A percentile compares a stretch with the other conserved stretches of the same genome.
These are phyloP conservation scores for Serendipita sp. DNA, from an alignment of 768 basidiomycete species.

Conservation along the genomic window DNA sequence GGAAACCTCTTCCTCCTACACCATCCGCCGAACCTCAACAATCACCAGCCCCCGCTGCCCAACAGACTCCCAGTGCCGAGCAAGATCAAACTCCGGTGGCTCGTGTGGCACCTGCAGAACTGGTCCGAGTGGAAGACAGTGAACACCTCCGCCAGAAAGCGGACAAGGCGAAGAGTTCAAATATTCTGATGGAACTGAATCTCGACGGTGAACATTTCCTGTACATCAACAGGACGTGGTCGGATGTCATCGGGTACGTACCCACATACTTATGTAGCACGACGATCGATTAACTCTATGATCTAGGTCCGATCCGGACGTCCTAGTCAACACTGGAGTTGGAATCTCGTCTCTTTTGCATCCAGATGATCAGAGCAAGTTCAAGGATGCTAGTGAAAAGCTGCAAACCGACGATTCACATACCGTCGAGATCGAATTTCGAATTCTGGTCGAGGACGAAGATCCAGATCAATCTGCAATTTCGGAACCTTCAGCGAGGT, in stretches of 20 bases:
- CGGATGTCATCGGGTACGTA: slow-evolving; percentile 73
- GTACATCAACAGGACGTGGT: slow-evolving; percentile 95
- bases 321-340: slow-evolving; percentile 40
- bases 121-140: slow-evolving; percentile 54
- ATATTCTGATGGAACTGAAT: slow-evolving; percentile 88
- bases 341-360: slow-evolving; percentile 72
- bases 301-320: slow-evolving; percentile 64
- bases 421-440: slow-evolving; percentile 85
- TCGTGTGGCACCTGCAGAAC: slow-evolving; percentile 1
- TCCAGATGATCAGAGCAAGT: slow-evolving; percentile 63
- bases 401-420: slow-evolving; percentile 84
- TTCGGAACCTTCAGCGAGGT: slow-evolving; percentile 24
- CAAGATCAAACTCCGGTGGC: background rate
- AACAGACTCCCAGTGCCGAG: background rate
- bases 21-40: background rate
- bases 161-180: slow-evolving; percentile 89
- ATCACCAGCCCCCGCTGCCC: background rate
- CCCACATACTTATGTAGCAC: background rate
- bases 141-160: slow-evolving; percentile 81
- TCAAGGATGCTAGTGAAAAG: slow-evolving; percentile 70
- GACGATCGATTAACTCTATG: background rate
- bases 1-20: background rate
- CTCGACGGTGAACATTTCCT: slow-evolving; percentile 88
- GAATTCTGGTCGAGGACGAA: slow-evolving; percentile 57
- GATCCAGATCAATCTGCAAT: slow-evolving; percentile 22